These are phyloP conservation scores for Penicillium ucsense DNA, from an alignment of 495 filamentous ascomycete genomes.

Conservation along the genomic window DNA sequence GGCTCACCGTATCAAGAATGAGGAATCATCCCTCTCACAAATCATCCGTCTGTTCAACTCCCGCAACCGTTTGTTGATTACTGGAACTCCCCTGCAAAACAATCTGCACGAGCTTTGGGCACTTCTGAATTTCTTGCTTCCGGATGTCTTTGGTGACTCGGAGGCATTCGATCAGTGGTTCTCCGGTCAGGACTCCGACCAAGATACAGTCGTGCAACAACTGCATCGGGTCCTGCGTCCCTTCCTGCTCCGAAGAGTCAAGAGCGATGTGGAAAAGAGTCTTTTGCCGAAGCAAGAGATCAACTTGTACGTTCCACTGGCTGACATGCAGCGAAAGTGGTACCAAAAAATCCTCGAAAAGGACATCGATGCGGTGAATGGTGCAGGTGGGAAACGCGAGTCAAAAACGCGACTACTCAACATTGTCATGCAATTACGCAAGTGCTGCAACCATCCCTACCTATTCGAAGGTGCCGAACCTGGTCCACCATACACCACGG, in stretches of 20 bases:
- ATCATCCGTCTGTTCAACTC: slow-evolving; percentile 97
- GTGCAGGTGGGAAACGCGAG: slow-evolving; percentile 89
- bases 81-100: slow-evolving; percentile 95
- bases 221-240: slow-evolving; percentile 88
- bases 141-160: slow-evolving; percentile 94
- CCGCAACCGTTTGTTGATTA: slow-evolving; percentile 89
- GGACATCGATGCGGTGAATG: slow-evolving; percentile 98
- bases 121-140: slow-evolving; percentile 89
- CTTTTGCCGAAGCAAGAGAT: slow-evolving; percentile 94
- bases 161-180: slow-evolving; percentile 99
- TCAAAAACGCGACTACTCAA: slow-evolving; percentile 99
- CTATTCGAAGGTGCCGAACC: slow-evolving; percentile 97
- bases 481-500: slow-evolving; percentile 94
- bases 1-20: slow-evolving; percentile 98
- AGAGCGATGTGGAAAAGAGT: slow-evolving; percentile 98
- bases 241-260: slow-evolving; percentile 91
- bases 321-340: slow-evolving; percentile 98
- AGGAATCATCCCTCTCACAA: slow-evolving; percentile 92
- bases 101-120: slow-evolving; percentile 99
- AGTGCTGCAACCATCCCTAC: slow-evolving; percentile 99
- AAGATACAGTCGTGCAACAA: slow-evolving; percentile 95
- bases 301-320: slow-evolving; percentile 96
- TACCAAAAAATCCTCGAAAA: slow-evolving; percentile 99
- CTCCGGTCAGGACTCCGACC: slow-evolving; percentile 73
- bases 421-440: slow-evolving; percentile 99